A percentile compares a stretch with the other conserved stretches of the same genome.
Evolutionary conservation across 108 stramenopile species (phyloP).

Genomic region (Heterococcus sp.): DNA sequence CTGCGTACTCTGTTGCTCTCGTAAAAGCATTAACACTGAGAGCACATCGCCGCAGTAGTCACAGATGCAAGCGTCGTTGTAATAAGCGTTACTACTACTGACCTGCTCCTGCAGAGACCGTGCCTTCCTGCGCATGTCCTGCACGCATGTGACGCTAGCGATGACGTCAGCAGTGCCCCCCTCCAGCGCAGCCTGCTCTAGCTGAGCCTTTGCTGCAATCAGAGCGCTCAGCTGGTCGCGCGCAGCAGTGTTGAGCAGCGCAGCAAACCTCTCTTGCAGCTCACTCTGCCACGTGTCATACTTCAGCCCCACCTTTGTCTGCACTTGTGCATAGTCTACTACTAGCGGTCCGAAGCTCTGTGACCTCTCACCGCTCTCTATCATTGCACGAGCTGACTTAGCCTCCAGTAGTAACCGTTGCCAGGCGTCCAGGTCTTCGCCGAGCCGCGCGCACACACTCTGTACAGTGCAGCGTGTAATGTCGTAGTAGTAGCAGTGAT

Average conservation of each 20-base stretch:
- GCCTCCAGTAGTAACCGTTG: slow-evolving; percentile 75
- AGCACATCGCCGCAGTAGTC: too few relatives aligned
- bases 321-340: slow-evolving; percentile 82
- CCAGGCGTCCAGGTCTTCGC: slow-evolving; percentile 77
- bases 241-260: slow-evolving; percentile 24
- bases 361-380: slow-evolving; percentile 74
- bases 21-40: too few relatives aligned
- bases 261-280: slow-evolving; percentile 78
- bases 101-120: slow-evolving; percentile 4
- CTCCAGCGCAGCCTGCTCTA: slow-evolving; percentile 78
- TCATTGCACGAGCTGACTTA: slow-evolving; percentile 71
- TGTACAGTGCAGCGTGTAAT: too few relatives aligned
- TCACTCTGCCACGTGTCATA: slow-evolving; percentile 98
- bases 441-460: slow-evolving; percentile 11
- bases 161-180: slow-evolving; percentile 82
- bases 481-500: too few relatives aligned
- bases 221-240: slow-evolving; percentile 38
- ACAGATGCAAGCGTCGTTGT: too few relatives aligned
- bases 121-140: slow-evolving; percentile 29
- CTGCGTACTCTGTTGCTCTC: too few relatives aligned
- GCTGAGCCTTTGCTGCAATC: slow-evolving; percentile 63
- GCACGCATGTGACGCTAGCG: slow-evolving; percentile 79
- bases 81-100: too few relatives aligned
- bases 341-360: slow-evolving; percentile 78
- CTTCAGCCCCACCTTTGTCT: slow-evolving; percentile 58